A percentile compares a stretch with the other conserved stretches of the same genome.
Evolutionary conservation across 345 rosid genomes (phyloP).

Genomic region (Syzygium aromaticum): DNA sequence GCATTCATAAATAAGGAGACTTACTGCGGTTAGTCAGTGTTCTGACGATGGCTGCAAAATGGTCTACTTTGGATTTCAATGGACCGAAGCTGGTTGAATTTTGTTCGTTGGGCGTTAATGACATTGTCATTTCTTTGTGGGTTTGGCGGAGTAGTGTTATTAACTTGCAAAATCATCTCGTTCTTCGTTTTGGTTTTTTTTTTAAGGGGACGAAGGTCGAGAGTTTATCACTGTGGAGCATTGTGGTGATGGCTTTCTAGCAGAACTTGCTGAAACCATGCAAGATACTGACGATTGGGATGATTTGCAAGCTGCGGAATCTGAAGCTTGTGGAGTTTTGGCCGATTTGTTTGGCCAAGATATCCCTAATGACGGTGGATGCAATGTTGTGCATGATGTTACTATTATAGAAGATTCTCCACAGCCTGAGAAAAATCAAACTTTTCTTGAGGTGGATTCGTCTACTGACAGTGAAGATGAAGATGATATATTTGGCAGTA

Average conservation of each 20-base stretch:
- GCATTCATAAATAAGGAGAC: too few species aligned
- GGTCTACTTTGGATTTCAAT: too few species aligned
- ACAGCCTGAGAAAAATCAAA: slow-evolving; percentile 16
- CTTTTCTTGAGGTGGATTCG: slow-evolving; percentile 51
- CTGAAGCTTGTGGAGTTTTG: not conserved
- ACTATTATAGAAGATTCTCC: slow-evolving; percentile 49
- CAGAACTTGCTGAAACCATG: slow-evolving; percentile 64
- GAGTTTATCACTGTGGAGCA: slow-evolving; percentile 70
- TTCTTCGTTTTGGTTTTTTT: not conserved
- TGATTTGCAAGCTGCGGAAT: slow-evolving; percentile 5
- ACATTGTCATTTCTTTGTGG: not conserved
- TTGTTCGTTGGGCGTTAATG: too few species aligned
- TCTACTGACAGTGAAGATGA: slow-evolving; percentile 39
- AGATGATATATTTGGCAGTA: not conserved
- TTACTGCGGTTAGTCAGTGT: too few species aligned
- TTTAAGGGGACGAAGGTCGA: slow-evolving; percentile 64
- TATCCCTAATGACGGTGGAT: not conserved
- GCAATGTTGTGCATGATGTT: slow-evolving; percentile 11
- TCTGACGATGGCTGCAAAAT: too few species aligned
- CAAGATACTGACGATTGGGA: slow-evolving; percentile 80
- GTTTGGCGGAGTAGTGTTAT: too few species aligned
- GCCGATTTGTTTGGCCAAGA: not conserved
- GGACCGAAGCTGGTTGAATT: too few species aligned
- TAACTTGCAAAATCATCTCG: not conserved
- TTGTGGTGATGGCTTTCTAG: slow-evolving; percentile 70